Evolutionary conservation across 345 rosid species (phyloP), one percentile per base, ranked within the genome.

Genomic region (Cardiospermum halicacabum): DNA sequence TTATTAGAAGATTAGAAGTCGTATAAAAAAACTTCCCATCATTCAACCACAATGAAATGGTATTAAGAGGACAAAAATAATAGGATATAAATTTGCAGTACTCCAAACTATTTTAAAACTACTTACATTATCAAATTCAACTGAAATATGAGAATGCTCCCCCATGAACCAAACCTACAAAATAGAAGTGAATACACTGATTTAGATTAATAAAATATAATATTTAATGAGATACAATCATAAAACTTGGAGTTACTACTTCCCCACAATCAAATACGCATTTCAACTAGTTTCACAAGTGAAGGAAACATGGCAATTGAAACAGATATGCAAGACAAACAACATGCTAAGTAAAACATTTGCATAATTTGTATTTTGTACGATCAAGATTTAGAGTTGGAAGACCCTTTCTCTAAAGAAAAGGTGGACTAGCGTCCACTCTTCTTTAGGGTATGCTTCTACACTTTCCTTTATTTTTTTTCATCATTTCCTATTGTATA

Each of bases 91-190:
- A 58, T 32, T 54, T 37, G 56, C 48, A 53, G 36, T 4, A 49
- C 3, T 5, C 56, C 36, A 28, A 30, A 53, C 53, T 26, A 54
- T 34, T 9, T 56, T 26, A 26, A 63, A 65, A 53, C 58, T 43
- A 22, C 91, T 78, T 76, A 88, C 95, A 69, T 73, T 88, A 62
- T 88, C 91, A 62, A 88, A 85, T 64, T 85, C 95, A 60, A 72
- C 79, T 3, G 91, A 83, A 48, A 88, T 82, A 59, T 88, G 91
- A 55, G 89, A 85, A 72, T 85, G 80, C 69, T 82, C 85, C 18
- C 95, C 84, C 95, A 83, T 88, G 69, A 88, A 82, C 84, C 82
- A 73, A 62, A 88, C 72, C 95, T 88, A 53, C 75, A 87, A 40
- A 79, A 57, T 12, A 64, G 76, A 45, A 60, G 70, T 30, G 63